Base-by-base conservation (phyloP, 345 rosid species). In the Salix udensis region DNA sequence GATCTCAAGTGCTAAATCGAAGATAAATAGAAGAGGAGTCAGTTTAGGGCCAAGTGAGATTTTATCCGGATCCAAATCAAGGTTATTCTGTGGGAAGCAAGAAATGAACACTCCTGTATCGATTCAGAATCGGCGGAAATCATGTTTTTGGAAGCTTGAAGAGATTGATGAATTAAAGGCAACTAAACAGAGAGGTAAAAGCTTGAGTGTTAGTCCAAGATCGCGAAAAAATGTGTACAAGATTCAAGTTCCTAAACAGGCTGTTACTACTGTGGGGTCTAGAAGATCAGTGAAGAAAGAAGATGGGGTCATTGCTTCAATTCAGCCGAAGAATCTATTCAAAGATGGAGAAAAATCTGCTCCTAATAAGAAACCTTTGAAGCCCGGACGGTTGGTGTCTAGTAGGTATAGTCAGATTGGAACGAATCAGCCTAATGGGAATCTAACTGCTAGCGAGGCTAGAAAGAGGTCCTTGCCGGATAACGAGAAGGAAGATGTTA, bases 11-110 rank as follows among this genome's bases (percentile, higher is more conserved):
- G 58, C 87, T 28, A 86, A 87, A 82, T 34, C 86, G 9, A 89
- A 77, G 76, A 11, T 82, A 64, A 84, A 68, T 6, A 86, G 97
- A 3, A 86, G 98, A 83, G 99, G 98, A 4, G 82, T 92, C 28
- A 96, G 99, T 77, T 66, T 96, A 67, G 96, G 99, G 58, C 99
- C 99, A 6, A 83, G 84, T 23, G 98, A 96, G 89, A 92, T 96
- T 13, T 84, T 77, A 76, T 84, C 90, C 10, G 88, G 86, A 0
- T 67, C 78, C 37, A 88, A 83, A 66, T 66, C 88, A 28, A 77
- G 87, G 80, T 84, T 85, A 31, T 30, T 77, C 5, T 40, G 60
- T 26, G 79, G 76, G 14, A 92, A 83, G 79, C 80, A 83, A 12
- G 92, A 85, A 61, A 81, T 85, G 48, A 9, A 14, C 26, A 89